Base-by-base conservation (phyloP, 495 filamentous ascomycete species). In the Lasiosphaeris hirsuta region DNA sequence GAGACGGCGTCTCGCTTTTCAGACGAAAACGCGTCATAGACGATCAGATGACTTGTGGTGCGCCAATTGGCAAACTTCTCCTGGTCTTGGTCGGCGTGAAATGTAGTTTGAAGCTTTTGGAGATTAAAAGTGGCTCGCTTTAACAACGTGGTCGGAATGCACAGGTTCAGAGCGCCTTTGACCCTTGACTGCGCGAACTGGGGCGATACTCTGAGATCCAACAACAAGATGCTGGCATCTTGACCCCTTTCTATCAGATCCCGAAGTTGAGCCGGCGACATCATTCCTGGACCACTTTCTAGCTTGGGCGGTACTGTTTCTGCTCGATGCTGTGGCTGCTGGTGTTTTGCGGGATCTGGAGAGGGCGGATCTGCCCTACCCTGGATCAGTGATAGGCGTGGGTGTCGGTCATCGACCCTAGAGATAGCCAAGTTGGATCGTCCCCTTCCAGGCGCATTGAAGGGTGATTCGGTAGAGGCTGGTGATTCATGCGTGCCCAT, bases 121-220 rank as follows among this genome's bases (percentile, higher is more conserved):
- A 95, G 81, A 60, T 93, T 91, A 71, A 93, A 98, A 0, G 94
- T 93, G 9, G 88, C 85, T 51, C 94, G 80, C 71, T 97, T 98
- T 41, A 97, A 73, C 38, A 98, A 72, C 0, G 93, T 98, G 8
- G 94, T 98, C 0, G 94, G 94, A 54, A 97, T 95, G 59, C 95
- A 97, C 10, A 98, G 78, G 71, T 96, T 97, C 44, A 98, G 70
- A 0, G 94, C 90, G 6, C 86, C 86, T 41, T 75, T 67, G 17
- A 98, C 89, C 23, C 88, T 83, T 45, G 88, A 86, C 40, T 84
- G 78, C 10, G 86, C 79, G 67, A 86, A 97, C 63, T 92, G 89
- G 9, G 90, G 87, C 57, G 86, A 91, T 7, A 94, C 90, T 15
- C 94, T 85, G 34, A 98, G 81, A 71, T 98, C 94, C n/a, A 98